Base-by-base conservation (phyloP, 2,329 filamentous ascomycete species). In the Cyclaneusma minus region DNA sequence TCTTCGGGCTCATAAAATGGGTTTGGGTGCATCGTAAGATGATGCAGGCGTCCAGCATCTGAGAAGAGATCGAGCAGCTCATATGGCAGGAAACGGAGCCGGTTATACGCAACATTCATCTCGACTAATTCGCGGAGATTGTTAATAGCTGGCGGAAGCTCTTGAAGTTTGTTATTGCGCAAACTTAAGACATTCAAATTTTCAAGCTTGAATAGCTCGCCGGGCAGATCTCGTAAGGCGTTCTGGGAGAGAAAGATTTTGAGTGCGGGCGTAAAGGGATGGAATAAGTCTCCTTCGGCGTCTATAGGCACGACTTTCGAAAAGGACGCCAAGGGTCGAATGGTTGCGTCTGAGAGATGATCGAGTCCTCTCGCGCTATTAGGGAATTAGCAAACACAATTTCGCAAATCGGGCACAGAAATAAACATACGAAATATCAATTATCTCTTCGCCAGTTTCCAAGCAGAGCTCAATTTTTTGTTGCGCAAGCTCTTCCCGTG, bases 41-140 rank as follows among this genome's bases (percentile, higher is more conserved):
- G 55, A 8, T 48, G 44, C n/a, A 77, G 52, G 12, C 55, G 58
- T 23, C 53, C 47, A 1, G 49, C 42, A 7, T 47, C 41, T 16
- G 52, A 47, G 12, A 78, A 46, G 3, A 80, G 53, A 13, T 62
- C 48, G 1, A 80, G 52, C 1, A 81, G 50, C 41, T 79, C 73
- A 29, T 56, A 63, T 0, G 77, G 77, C 1, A 83, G 54, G 32
- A 54, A 63, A 5, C 55, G 56, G 7, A 83, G 52, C 4, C 51
- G 48, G 34, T 81, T 82, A 28, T 74, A 64, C 1, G 71, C 66
- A 6, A 83, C 39, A 37, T 80, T 81, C 20, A 83, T 60, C 26
- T 68, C 60, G 26, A 55, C 52, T 4, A 83, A 56, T 31, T 68
- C 70, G 4, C 43, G 44, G 5, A 82, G 55, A 16, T 63, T 62